These are phyloP conservation scores for Colletotrichum orchidophilum DNA, from an alignment of 2,329 filamentous ascomycete species.

Conservation along the genomic window DNA sequence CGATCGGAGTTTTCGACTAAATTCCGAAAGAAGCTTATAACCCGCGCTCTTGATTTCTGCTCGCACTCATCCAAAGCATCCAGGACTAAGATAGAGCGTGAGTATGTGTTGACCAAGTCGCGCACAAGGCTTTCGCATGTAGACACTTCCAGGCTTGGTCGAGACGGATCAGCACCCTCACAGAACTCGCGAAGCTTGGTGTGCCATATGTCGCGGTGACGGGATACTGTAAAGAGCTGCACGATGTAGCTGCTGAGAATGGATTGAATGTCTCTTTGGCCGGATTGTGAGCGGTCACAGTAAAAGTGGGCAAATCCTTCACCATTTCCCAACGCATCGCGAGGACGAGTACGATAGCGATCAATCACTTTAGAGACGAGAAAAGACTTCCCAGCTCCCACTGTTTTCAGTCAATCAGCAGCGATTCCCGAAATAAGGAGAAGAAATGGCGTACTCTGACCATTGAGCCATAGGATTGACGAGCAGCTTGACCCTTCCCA, in stretches of 20 bases:
- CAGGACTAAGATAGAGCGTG: neutral
- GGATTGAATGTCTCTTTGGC: fast-evolving
- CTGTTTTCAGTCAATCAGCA: fast-evolving
- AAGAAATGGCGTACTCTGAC: neutral
- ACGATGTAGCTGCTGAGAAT: neutral
- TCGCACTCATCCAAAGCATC: neutral
- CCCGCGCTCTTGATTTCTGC: fast-evolving
- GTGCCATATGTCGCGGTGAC: neutral
- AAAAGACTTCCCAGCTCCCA: neutral
- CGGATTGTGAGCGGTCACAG: fast-evolving
- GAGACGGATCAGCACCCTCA: fast-evolving
- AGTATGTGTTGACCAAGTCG: neutral
- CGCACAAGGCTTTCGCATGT: neutral
- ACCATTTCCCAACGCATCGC: fast-evolving
- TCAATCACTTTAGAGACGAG: fast-evolving
- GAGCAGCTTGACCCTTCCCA: neutral
- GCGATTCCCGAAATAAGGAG: fast-evolving
- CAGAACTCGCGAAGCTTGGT: neutral
- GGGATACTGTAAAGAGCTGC: neutral
- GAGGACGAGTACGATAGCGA: neutral
- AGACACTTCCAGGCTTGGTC: neutral
- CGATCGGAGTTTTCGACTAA: fast-evolving
- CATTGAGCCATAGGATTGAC: neutral
- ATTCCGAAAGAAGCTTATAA: fast-evolving
- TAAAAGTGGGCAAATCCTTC: neutral